These are phyloP conservation scores for Pyropia haitanensis DNA, from an alignment of 23 red algal species.

Conservation along the genomic window DNA sequence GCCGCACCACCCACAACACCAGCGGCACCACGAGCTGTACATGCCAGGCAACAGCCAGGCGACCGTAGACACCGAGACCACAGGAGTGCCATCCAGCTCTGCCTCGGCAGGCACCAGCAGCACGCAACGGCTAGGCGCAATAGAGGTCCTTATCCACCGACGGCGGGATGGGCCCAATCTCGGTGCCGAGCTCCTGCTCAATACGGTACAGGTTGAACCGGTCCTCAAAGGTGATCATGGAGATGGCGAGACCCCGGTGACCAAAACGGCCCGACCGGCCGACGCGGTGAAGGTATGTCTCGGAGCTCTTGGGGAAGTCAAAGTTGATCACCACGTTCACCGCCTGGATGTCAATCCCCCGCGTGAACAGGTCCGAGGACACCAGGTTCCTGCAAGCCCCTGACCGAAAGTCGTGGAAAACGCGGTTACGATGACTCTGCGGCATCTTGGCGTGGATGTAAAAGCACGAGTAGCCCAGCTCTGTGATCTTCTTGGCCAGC, in stretches of 20 bases:
- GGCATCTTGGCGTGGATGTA: conserved; percentile 98
- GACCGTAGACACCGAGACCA: too few relatives aligned
- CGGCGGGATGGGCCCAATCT: conserved; percentile 81
- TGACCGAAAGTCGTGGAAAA: conserved; percentile 97
- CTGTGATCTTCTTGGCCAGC: conserved; percentile 89
- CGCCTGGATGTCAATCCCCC: conserved; percentile 59
- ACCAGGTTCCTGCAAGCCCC: conserved; percentile 75
- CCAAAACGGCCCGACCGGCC: conserved; percentile 44
- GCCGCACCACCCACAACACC: too few relatives aligned
- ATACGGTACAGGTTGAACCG: conserved; percentile 94
- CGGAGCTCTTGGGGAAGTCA: conserved; percentile 59
- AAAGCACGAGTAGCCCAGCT: conserved; percentile 97
- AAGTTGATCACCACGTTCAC: conserved; percentile 71
- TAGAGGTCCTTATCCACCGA: conserved; percentile 80
- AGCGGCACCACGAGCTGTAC: too few relatives aligned
- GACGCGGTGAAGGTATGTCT: conserved; percentile 60
- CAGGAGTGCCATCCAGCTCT: too few relatives aligned
- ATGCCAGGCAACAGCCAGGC: too few relatives aligned
- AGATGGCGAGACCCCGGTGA: conserved; percentile 40
- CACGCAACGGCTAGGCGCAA: conserved; percentile 27
- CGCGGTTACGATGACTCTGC: conserved; percentile 84
- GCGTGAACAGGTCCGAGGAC: conserved; percentile 39
- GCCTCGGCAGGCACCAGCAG: too few relatives aligned
- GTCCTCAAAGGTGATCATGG: conserved; percentile 79
- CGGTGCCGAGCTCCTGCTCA: conserved; percentile 91